Conservation (phyloP, 2,329 filamentous ascomycete species). For the Botryotinia globosa region DNA sequence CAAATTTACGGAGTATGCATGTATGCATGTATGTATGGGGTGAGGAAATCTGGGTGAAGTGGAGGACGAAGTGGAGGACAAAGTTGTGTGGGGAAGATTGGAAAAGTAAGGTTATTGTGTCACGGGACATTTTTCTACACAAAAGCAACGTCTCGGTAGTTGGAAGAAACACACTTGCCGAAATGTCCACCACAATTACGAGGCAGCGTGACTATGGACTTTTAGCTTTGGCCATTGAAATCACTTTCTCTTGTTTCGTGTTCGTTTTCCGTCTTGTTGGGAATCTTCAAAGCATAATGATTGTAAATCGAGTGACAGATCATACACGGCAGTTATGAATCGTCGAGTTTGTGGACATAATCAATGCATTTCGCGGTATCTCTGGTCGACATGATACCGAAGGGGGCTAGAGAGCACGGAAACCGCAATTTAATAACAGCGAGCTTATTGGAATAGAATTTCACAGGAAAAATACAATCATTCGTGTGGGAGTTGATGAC, state of each 20-base stretch:
- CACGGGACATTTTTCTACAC: not conserved
- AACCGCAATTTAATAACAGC: not conserved
- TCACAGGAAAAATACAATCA: too few species aligned
- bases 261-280: not conserved
- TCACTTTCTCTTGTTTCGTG: not conserved
- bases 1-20: not conserved
- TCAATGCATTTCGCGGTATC: not conserved
- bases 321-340: conserved; percentile 2
- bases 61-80: not conserved
- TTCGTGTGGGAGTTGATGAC: too few species aligned
- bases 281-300: not conserved
- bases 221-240: conserved; percentile 1
- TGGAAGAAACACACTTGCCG: conserved; percentile 3
- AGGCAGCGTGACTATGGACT: not conserved
- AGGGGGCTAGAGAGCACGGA: not conserved
- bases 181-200: not conserved
- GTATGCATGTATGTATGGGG: too few species aligned
- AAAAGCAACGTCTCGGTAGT: conserved; percentile 1
- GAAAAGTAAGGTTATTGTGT: not conserved
- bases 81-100: conserved; percentile 1
- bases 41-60: not conserved
- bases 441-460: not conserved
- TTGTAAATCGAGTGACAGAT: not conserved
- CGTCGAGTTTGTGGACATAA: not conserved
- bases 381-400: not conserved